Evolutionary conservation across 495 filamentous ascomycete species (phyloP).

Genomic region (Neurospora pannonica): DNA sequence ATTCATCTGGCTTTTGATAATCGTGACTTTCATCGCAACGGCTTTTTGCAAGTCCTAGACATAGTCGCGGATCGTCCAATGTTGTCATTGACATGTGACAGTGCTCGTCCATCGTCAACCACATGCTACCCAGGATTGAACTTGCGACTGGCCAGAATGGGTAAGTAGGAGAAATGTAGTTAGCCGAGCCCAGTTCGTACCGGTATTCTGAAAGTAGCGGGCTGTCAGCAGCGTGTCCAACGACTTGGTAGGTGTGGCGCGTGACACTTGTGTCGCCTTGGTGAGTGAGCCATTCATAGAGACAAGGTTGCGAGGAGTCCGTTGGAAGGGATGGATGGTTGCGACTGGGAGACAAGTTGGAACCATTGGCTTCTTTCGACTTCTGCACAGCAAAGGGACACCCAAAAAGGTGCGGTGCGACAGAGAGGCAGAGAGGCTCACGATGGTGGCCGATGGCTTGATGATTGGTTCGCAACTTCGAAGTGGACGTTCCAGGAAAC

Average conservation of each 20-base stretch:
- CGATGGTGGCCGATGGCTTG: background rate
- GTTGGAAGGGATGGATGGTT: background rate
- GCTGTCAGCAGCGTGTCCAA: background rate
- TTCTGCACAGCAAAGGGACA: background rate
- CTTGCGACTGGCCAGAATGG: background rate
- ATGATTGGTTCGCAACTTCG: background rate
- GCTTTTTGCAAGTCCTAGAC: background rate
- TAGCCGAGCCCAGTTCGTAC: background rate
- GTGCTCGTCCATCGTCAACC: background rate
- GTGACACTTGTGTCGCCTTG: background rate
- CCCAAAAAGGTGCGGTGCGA: background rate
- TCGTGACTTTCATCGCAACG: background rate
- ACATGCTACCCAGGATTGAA: background rate
- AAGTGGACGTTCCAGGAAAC: background rate
- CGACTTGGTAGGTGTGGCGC: background rate
- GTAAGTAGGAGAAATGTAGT: background rate
- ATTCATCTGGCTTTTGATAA: background rate
- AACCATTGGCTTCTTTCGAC: background rate
- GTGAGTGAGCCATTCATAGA: background rate
- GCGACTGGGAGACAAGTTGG: background rate
- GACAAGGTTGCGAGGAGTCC: background rate
- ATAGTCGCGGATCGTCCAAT: background rate
- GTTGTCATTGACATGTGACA: background rate
- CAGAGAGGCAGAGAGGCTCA: background rate
- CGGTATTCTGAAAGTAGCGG: background rate